These are phyloP conservation scores for Xylariaceae sp. DNA, from an alignment of 2,329 filamentous ascomycete genomes.

Conservation along the genomic window DNA sequence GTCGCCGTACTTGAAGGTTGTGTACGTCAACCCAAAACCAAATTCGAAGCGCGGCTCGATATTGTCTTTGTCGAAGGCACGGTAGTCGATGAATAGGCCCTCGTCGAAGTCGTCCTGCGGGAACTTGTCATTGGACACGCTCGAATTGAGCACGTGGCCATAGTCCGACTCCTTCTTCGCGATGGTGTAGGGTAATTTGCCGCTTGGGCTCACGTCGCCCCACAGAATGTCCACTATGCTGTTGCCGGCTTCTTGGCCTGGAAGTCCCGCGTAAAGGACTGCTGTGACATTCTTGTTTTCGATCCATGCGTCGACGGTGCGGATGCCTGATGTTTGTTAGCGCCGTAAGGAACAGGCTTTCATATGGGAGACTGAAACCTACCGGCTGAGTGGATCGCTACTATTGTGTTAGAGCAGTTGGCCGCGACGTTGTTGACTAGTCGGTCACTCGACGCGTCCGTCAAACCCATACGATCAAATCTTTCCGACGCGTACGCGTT, in stretches of 20 bases:
- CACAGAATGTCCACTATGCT: conserved; percentile 72
- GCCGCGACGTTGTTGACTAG: conserved; percentile 21
- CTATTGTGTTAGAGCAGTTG: conserved; percentile 48
- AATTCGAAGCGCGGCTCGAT: conserved; percentile 80
- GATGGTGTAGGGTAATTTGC: conserved; percentile 37
- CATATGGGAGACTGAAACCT: neutral
- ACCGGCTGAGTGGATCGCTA: conserved; percentile 65
- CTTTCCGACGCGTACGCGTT: conserved; percentile 84
- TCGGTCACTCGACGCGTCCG: conserved; percentile 18
- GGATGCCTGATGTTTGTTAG: neutral
- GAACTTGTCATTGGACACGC: too few species aligned
- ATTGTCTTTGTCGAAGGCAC: conserved; percentile 75
- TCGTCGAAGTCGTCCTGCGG: conserved; percentile 63
- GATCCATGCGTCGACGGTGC: conserved; percentile 60
- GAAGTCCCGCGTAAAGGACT: conserved; percentile 76
- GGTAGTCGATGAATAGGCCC: conserved; percentile 84
- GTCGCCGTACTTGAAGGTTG: conserved; percentile 66
- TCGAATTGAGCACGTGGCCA: conserved; percentile 48
- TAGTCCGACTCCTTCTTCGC: conserved; percentile 34
- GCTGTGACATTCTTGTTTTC: conserved; percentile 74
- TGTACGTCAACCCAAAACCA: conserved; percentile 81
- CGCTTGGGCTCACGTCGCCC: conserved; percentile 43
- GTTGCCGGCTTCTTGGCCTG: conserved; percentile 81
- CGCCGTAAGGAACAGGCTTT: neutral
- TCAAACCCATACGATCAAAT: conserved; percentile 10